Percentiles rank a stretch among this genome's conserved stretches.
Conservation (phyloP, 129 eudicot genomes). For the Apium graveolens region DNA sequence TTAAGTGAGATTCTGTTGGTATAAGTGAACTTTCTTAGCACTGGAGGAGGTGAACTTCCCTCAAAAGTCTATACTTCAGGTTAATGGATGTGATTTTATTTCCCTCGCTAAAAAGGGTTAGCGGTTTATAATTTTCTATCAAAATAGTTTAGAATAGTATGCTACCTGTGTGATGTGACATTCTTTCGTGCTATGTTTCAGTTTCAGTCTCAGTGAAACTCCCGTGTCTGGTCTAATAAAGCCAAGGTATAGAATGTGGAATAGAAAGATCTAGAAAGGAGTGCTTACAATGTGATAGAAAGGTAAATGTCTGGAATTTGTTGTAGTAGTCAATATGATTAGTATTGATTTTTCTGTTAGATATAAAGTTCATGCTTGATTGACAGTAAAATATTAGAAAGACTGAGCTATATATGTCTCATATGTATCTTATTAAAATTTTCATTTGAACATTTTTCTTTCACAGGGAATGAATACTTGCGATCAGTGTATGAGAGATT, state of each 20-base stretch:
- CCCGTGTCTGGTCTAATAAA: conserved; percentile 34
- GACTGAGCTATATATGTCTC: not conserved
- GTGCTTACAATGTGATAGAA: conserved; percentile 79
- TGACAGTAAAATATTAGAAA: not conserved
- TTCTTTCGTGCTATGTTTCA: not conserved
- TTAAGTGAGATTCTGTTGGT: not conserved
- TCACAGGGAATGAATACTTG: conserved; percentile 75
- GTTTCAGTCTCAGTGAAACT: conserved; percentile 41
- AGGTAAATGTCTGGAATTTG: conserved; percentile 33
- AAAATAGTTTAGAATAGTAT: not conserved
- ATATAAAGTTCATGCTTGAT: not conserved
- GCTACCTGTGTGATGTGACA: not conserved
- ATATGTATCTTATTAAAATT: not conserved
- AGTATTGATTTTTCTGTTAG: not conserved
- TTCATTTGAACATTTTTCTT: not conserved
- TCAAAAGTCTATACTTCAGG: not conserved
- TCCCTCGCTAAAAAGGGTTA: not conserved
- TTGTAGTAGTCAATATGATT: not conserved
- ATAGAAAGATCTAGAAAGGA: conserved; percentile 83
- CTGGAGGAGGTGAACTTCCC: not conserved
- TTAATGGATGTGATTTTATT: not conserved
- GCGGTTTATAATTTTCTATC: not conserved
- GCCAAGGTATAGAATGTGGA: conserved; percentile 75
- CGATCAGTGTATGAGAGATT: conserved; percentile 73
- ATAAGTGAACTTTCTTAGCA: not conserved